Percentiles rank a stretch among this genome's conserved stretches.
These are phyloP conservation scores for Tephrocybe sp. DNA, from an alignment of 768 basidiomycete genomes.

Conservation along the genomic window DNA sequence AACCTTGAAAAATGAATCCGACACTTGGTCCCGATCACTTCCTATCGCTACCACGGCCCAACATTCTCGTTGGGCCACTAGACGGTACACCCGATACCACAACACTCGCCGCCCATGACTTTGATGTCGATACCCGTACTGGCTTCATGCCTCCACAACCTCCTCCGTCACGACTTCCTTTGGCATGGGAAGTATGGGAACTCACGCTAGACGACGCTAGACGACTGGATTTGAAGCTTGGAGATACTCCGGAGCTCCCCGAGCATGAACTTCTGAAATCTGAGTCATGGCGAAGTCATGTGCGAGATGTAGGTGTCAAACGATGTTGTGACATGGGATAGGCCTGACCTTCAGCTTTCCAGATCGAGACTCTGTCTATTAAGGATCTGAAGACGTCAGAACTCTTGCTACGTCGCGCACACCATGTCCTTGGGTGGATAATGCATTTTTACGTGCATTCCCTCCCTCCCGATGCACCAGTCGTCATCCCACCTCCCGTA, in stretches of 20 bases:
- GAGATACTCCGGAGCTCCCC: conserved; percentile 47
- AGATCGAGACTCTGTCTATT: conserved; percentile 58
- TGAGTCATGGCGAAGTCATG: conserved; percentile 50
- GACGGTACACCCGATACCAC: conserved; percentile 22
- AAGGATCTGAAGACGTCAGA: conserved; percentile 48
- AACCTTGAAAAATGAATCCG: conserved; percentile 9
- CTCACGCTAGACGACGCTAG: conserved; percentile 50
- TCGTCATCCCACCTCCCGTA: conserved; percentile 73
- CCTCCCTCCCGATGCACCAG: conserved; percentile 44
- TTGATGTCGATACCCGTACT: conserved; percentile 88
- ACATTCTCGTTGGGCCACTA: conserved; percentile 14
- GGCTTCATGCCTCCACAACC: conserved; percentile 89
- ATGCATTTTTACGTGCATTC: conserved; percentile 82
- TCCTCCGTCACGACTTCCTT: conserved; percentile 63
- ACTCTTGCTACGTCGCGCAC: conserved; percentile 67
- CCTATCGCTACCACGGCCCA: conserved; percentile 19
- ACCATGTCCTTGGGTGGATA: conserved; percentile 75
- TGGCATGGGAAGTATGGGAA: conserved; percentile 76
- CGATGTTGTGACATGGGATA: neutral
- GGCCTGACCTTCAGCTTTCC: neutral
- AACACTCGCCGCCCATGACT: conserved; percentile 65
- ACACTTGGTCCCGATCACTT: conserved; percentile 17
- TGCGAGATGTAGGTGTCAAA: conserved; percentile 44
- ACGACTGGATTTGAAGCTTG: conserved; percentile 52
- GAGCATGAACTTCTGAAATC: conserved; percentile 42